phyloP scores from a whole-genome alignment of 345 rosid genomes.

The Salix exigua region DNA sequence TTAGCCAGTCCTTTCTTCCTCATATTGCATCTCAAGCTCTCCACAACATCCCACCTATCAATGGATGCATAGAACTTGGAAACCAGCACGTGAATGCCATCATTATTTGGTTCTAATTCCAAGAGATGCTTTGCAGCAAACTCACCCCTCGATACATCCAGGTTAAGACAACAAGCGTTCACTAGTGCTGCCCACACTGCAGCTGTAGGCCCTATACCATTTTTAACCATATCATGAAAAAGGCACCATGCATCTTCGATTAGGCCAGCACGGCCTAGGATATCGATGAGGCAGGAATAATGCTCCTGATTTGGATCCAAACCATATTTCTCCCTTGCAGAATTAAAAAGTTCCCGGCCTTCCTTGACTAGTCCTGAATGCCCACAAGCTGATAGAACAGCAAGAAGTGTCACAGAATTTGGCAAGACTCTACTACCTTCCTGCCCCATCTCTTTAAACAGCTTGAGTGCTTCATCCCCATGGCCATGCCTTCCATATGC shows the following conservation, averaged over 20 bases:
- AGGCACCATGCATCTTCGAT: constrained; percentile 57
- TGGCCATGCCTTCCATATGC: constrained; percentile 65
- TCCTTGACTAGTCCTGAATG: constrained; percentile 68
- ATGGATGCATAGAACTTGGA: constrained; percentile 65
- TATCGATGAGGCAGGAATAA: constrained; percentile 60
- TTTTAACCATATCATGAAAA: constrained; percentile 37
- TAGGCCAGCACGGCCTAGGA: constrained; percentile 58
- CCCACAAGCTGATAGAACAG: constrained; percentile 74
- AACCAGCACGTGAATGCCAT: constrained; percentile 43
- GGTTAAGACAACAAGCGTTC: constrained; percentile 55
- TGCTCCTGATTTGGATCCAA: constrained; percentile 50
- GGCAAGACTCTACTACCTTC: constrained; percentile 37
- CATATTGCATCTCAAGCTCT: constrained; percentile 46
- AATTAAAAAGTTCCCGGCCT: constrained; percentile 44
- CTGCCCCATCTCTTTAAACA: constrained; percentile 52
- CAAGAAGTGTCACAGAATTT: constrained; percentile 72
- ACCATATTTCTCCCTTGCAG: constrained; percentile 45
- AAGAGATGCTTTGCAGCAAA: constrained; percentile 52
- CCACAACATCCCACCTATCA: constrained; percentile 59
- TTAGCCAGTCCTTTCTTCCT: constrained; percentile 47
- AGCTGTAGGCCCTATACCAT: constrained; percentile 29
- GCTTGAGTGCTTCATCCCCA: constrained; percentile 55
- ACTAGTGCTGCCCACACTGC: constrained; percentile 52
- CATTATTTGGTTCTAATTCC: constrained; percentile 44
- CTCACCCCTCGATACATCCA: constrained; percentile 56